Percentiles rank a stretch among this genome's conserved stretches.
Evolutionary conservation across 257 asterid species (phyloP).

Genomic region (Penstemon barbatus): DNA sequence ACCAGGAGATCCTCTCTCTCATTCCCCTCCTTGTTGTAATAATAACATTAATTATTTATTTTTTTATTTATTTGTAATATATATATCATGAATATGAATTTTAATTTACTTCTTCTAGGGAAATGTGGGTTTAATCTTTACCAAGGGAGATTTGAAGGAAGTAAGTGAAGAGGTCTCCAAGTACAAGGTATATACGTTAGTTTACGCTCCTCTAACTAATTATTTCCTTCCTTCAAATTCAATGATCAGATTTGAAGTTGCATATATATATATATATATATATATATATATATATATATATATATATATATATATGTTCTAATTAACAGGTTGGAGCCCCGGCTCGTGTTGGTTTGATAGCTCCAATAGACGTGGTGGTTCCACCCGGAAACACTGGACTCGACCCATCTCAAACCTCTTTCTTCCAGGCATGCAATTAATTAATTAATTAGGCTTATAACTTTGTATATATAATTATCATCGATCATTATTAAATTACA

Average conservation of each 20-base stretch:
- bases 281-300: too few species aligned
- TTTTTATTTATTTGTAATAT: background rate
- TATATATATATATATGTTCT: too few species aligned
- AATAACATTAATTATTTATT: background rate
- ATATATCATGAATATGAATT: too few species aligned
- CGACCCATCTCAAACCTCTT: constrained; percentile 93
- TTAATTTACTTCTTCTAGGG: constrained; percentile 45
- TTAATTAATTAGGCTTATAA: background rate
- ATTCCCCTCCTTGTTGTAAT: constrained; percentile 86
- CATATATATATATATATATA: too few species aligned
- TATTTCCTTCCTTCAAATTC: background rate
- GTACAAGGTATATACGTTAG: constrained; percentile 57
- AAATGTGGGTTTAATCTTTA: constrained; percentile 89
- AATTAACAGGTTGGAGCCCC: constrained; percentile 90
- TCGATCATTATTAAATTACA: too few species aligned
- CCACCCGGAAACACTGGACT: constrained; percentile 98
- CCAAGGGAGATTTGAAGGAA: constrained; percentile 98
- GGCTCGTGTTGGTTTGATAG: constrained; percentile 94
- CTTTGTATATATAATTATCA: too few species aligned
- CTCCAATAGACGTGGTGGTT: constrained; percentile 89
- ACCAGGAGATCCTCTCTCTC: constrained; percentile 59
- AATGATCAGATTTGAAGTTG: too few species aligned
- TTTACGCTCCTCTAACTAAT: too few species aligned
- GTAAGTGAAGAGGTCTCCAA: constrained; percentile 93
- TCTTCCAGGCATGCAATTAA: constrained; percentile 67